phyloP scores from a whole-genome alignment of 2,329 filamentous ascomycete species.

The Elsinoe arachidis region DNA sequence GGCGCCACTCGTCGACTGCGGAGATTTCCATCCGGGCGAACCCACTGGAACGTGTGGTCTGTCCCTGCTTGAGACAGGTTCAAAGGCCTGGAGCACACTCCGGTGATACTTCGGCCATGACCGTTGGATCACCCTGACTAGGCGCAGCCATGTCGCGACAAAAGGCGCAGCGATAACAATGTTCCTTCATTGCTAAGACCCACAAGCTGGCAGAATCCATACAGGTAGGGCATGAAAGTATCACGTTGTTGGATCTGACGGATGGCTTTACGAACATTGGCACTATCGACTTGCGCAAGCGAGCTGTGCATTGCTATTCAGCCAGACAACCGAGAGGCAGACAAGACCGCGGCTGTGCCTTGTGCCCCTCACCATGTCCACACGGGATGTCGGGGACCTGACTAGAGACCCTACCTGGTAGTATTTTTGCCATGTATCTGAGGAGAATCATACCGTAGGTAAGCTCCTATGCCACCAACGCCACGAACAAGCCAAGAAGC shows the following conservation, averaged over 20 bases:
- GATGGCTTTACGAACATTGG: neutral
- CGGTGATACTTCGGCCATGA: neutral
- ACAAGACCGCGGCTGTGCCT: conserved; percentile 3
- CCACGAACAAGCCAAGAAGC: conserved; percentile 1
- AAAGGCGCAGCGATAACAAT: neutral
- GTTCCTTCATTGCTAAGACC: neutral
- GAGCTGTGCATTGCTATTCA: neutral
- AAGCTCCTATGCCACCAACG: neutral
- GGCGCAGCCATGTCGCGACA: neutral
- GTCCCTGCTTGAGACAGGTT: neutral
- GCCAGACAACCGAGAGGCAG: neutral
- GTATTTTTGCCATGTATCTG: neutral
- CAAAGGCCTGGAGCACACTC: neutral
- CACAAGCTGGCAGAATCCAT: neutral
- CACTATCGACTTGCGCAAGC: neutral
- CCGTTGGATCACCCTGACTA: neutral
- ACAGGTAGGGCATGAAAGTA: neutral
- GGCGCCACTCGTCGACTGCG: neutral
- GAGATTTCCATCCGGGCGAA: neutral
- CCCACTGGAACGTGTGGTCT: neutral
- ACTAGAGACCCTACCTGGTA: neutral
- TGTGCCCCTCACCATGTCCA: neutral
- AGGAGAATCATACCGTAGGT: neutral
- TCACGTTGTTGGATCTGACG: neutral
- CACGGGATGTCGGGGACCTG: neutral